Conservation (phyloP, 2,329 filamentous ascomycete species). For the Westerdykella ornata region DNA sequence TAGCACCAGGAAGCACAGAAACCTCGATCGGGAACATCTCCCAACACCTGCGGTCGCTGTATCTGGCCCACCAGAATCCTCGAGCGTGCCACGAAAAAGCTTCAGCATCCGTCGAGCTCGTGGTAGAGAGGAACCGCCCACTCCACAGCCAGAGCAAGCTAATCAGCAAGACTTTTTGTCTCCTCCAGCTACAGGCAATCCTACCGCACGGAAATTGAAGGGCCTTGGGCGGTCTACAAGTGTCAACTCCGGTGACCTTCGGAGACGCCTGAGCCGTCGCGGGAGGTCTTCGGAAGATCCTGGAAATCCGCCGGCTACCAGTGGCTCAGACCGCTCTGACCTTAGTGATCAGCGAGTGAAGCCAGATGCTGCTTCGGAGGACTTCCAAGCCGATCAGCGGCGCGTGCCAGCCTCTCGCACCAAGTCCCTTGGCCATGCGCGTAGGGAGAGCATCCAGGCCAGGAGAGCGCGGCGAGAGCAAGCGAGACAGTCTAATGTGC, state of each 20-base stretch:
- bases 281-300: conserved; percentile 50
- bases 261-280: conserved; percentile 55
- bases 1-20: conserved; percentile 75
- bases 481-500: conserved; percentile 67
- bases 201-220: conserved; percentile 54
- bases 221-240: conserved; percentile 80
- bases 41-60: conserved; percentile 72
- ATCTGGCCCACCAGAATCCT: conserved; percentile 65
- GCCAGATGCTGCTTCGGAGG: conserved; percentile 50
- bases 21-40: conserved; percentile 47
- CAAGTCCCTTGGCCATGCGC: conserved; percentile 81
- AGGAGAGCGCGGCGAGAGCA: conserved; percentile 69
- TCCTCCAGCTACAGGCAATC: conserved; percentile 59
- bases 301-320: conserved; percentile 63
- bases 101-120: conserved; percentile 70
- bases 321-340: conserved; percentile 70
- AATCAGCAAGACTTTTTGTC: conserved; percentile 74
- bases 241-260: conserved; percentile 79
- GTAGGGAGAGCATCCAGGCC: conserved; percentile 86
- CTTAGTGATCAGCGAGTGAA: conserved; percentile 41
- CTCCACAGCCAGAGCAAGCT: conserved; percentile 48
- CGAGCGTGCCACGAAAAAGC: conserved; percentile 67
- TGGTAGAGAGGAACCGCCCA: conserved; percentile 47
- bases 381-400: conserved; percentile 33
- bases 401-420: conserved; percentile 49